phyloP scores from a whole-genome alignment of 306 rosid species.

The Fragaria ananassa region DNA sequence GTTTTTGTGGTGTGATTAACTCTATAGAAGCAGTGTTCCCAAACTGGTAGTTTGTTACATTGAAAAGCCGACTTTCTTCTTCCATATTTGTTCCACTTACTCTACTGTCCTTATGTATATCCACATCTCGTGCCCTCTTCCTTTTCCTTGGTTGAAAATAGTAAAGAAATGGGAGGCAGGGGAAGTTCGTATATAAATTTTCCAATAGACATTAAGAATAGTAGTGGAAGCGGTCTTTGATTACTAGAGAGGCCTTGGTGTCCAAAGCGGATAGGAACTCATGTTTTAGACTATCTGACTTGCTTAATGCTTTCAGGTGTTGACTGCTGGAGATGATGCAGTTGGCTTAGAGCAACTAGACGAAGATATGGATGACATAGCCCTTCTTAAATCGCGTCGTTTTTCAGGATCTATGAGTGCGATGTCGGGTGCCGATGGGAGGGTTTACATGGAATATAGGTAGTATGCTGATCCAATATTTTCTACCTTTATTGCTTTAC shows the following conservation, averaged over 20 bases:
- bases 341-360: constrained; percentile 91
- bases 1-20: not conserved
- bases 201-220: not conserved
- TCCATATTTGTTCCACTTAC: not conserved
- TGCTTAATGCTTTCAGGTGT: constrained; percentile 44
- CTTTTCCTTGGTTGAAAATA: not conserved
- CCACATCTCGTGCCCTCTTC: not conserved
- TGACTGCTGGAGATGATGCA: constrained; percentile 85
- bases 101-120: not conserved
- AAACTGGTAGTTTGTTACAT: not conserved
- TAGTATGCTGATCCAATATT: constrained; percentile 35
- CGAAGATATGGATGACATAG: constrained; percentile 84
- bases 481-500: not conserved
- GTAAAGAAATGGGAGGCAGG: not conserved
- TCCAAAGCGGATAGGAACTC: not conserved
- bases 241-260: not conserved
- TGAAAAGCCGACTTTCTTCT: not conserved
- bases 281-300: constrained; percentile 12
- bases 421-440: constrained; percentile 93
- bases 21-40: not conserved
- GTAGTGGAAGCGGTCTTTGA: not conserved
- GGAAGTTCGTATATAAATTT: not conserved
- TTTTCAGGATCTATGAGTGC: constrained; percentile 77
- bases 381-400: constrained; percentile 68
- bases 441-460: constrained; percentile 96